Evolutionary conservation across 2,329 filamentous ascomycete species (phyloP).

Genomic region (Calonectria pauciramosa): DNA sequence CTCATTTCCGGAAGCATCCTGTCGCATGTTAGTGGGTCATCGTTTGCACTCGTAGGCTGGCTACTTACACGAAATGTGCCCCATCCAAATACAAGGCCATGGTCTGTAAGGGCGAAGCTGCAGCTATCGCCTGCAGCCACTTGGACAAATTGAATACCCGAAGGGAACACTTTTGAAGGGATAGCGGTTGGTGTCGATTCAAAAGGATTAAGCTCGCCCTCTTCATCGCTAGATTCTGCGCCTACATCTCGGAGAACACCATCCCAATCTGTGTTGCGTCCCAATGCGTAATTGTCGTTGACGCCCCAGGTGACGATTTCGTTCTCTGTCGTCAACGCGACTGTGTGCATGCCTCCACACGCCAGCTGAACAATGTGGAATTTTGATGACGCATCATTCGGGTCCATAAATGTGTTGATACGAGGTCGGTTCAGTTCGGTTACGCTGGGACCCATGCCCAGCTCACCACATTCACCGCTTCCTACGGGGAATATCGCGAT

Average conservation of each 20-base stretch:
- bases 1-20: neutral
- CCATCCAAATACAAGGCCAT: constrained; percentile 81
- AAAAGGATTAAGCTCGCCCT: constrained; percentile 73
- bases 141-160: constrained; percentile 66
- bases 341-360: constrained; percentile 81
- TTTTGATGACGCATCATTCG: constrained; percentile 18
- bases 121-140: constrained; percentile 77
- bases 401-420: constrained; percentile 37
- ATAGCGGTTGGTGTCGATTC: constrained; percentile 74
- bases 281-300: constrained; percentile 83
- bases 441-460: constrained; percentile 28
- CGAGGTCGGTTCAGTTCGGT: neutral
- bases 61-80: constrained; percentile 76
- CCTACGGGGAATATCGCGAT: constrained; percentile 26
- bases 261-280: constrained; percentile 75
- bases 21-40: neutral
- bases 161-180: constrained; percentile 66
- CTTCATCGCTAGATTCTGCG: constrained; percentile 51
- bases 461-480: constrained; percentile 24
- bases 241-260: constrained; percentile 67
- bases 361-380: constrained; percentile 72
- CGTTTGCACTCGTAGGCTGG: neutral
- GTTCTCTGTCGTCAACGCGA: constrained; percentile 81
- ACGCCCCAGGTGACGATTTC: constrained; percentile 86
- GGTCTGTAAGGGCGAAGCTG: constrained; percentile 76